Base-by-base conservation (phyloP, 768 basidiomycete species). In the Phanerochaete carnosa region DNA sequence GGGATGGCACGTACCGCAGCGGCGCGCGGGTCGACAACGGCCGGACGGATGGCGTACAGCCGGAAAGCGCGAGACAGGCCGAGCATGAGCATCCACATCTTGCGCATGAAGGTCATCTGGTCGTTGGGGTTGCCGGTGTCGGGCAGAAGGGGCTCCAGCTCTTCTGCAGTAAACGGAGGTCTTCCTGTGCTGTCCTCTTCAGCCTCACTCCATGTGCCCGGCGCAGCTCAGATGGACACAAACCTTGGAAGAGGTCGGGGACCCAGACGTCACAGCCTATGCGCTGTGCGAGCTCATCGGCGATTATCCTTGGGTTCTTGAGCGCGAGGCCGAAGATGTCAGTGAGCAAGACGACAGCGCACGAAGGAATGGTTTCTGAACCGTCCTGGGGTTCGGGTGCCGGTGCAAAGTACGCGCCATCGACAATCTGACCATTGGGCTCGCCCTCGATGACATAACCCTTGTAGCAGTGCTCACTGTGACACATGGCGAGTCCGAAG, bases 241-340 rank as follows among this genome's bases (percentile, higher is more conserved):
- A 55, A 82, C 85, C 86, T 60, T 76, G 67, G 64, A 86, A 88
- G 47, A 84, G 69, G 71, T 88, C 84, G 7, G 86, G 86, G 19
- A 85, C 75, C 80, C 83, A 87, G 22, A 86, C 85, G 64, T 87
- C 86, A 62, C 85, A 83, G 19, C 75, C 72, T 29, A 86, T 65
- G 13, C 70, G 66, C 58, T 77, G 70, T 8, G 84, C 77, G 22
- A 85, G 67, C 23, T 74, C 72, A 68, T 88, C 85, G 1, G 85
- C 85, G 9, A 87, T 73, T 58, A 89, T 75, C 64, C 82, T 84
- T 59, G 73, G 76, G 63, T 87, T 86, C 35, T 75, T 61, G 12
- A 86, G 66, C 2, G 75, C 73, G 6, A 87, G 71, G 0, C 84
- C 85, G 61, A 86, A 89, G 16, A 75, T 79, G 62, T 88, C 85